Conservation (phyloP, 2,329 filamentous ascomycete species). For the Fusarium redolens region DNA sequence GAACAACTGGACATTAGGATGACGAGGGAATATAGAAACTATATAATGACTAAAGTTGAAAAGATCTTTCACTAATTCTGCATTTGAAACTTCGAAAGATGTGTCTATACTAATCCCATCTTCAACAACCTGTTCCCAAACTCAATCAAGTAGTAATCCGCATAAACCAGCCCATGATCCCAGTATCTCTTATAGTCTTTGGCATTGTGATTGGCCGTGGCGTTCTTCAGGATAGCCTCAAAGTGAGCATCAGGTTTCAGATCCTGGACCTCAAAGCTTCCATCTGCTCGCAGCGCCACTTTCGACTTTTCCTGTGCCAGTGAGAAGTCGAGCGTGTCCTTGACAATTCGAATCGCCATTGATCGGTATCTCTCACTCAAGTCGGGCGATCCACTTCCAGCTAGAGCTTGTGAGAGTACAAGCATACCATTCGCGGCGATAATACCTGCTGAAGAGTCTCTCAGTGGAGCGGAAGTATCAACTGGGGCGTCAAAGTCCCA, state of each 20-base stretch:
- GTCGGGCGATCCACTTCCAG: conserved; percentile 9
- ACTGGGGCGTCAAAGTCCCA: conserved; percentile 63
- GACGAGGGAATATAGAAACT: not conserved
- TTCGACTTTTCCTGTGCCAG: conserved; percentile 29
- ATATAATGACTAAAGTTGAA: too few relatives aligned
- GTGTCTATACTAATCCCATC: conserved; percentile 17
- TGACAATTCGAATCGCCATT: conserved; percentile 45
- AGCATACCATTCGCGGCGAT: conserved; percentile 56
- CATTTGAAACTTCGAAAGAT: not conserved
- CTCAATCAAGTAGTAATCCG: conserved; percentile 60
- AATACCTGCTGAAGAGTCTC: conserved; percentile 53
- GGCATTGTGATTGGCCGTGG: conserved; percentile 51
- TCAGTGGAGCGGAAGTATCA: conserved; percentile 44
- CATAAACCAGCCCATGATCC: conserved; percentile 60
- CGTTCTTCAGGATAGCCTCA: conserved; percentile 49
- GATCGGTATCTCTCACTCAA: conserved; percentile 43
- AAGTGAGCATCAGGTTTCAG: conserved; percentile 29
- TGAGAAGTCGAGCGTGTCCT: conserved; percentile 48
- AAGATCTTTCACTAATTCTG: not conserved
- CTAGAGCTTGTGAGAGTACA: conserved; percentile 50
- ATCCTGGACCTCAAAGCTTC: conserved; percentile 7
- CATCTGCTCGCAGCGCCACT: not conserved
- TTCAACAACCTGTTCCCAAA: conserved; percentile 32
- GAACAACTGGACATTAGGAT: conserved; percentile 18
- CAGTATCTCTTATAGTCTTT: conserved; percentile 47